Conservation (phyloP, 345 rosid genomes). For the Populus tremula region DNA sequence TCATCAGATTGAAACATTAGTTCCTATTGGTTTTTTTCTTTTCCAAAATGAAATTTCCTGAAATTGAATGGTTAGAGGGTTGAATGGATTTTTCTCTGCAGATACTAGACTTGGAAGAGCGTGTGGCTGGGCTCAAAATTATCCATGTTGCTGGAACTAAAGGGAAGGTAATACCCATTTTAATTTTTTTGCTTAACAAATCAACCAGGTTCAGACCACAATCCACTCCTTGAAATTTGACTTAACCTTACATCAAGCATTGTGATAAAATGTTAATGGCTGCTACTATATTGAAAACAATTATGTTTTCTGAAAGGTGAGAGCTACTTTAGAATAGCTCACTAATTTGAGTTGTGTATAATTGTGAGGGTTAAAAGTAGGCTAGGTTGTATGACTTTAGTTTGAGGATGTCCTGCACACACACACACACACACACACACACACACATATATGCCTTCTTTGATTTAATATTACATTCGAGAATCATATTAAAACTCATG, state of each 20-base stretch:
- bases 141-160: constrained; percentile 95
- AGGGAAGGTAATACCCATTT: constrained; percentile 61
- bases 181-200: not conserved
- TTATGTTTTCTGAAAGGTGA: not conserved
- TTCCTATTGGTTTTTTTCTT: not conserved
- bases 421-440: no score
- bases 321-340: not conserved
- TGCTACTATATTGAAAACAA: not conserved
- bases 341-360: not conserved
- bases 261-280: not conserved
- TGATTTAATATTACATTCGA: not conserved
- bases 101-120: constrained; percentile 74
- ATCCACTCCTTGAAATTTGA: not conserved
- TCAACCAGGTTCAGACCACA: not conserved
- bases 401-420: not conserved
- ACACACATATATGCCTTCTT: not conserved
- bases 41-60: not conserved
- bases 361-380: not conserved
- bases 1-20: not conserved
- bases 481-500: not conserved
- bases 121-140: constrained; percentile 50
- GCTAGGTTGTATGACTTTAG: not conserved
- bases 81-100: constrained; percentile 24
- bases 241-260: not conserved
- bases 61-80: not conserved